Evolutionary conservation across 192 early-diverging fungal genomes (phyloP), one percentile per base, ranked within the genome.

Genomic region (Rhizophlyctis rosea): DNA sequence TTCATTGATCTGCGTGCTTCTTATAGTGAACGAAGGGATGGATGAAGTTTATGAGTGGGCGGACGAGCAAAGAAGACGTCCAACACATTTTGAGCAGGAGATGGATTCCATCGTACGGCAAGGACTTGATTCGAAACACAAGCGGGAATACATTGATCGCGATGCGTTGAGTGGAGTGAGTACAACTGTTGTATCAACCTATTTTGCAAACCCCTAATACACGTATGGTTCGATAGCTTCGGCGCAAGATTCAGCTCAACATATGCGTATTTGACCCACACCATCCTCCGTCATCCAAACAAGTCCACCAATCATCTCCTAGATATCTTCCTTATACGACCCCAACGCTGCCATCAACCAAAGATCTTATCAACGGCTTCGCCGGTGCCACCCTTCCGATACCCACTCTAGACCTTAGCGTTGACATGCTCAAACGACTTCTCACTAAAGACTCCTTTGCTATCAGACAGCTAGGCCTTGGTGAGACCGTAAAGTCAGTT

Each of bases 21-120:
- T 52, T 11, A 2, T 31, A 75, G 75, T 80, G 75, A 80, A 77
- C 61, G 72, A 74, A 53, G 73, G 70, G 31, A 72, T 80, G 74
- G 75, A 80, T 47, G 78, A 77, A 31, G 61, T 73, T 30, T 79
- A 75, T 63, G 69, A 75, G 32, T 61, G 68, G 39, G 63, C 65
- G 21, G 77, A 79, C 48, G 60, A 51, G 21, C 54, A 65, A 1
- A 39, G 60, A n/a, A 31, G 47, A 33, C 60, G 54, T 18, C 39
- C 34, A 4, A 36, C 50, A 16, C 67, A 72, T 36, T 67, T 72
- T 59, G 65, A 65, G 14, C 59, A 64, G 24, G 74, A 80, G 54
- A 61, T 69, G 21, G 61, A 73, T 28, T 53, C 64, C 18, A 71
- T 74, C 29, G 36, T 76, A 13, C 62, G 64, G 24, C 53, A 80